These are phyloP conservation scores for Wickerhamomyces mucosus DNA, from an alignment of 805 yeast species.

Conservation along the genomic window DNA sequence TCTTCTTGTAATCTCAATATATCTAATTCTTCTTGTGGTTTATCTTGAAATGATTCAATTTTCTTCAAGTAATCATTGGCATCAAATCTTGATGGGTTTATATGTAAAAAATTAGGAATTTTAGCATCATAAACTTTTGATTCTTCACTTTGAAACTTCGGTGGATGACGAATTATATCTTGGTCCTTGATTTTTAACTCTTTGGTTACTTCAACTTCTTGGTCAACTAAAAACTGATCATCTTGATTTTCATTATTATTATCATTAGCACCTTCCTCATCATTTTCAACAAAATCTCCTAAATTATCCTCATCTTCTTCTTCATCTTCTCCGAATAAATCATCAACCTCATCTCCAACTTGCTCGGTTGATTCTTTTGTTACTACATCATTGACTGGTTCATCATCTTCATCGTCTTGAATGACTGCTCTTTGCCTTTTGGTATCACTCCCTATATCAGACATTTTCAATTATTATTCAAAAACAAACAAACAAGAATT, in stretches of 20 bases:
- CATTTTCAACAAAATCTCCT: conserved; percentile 6
- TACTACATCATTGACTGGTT: conserved; percentile 2
- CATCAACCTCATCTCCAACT: conserved; percentile 23
- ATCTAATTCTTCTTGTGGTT: conserved; percentile 39
- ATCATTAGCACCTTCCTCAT: conserved; percentile 14
- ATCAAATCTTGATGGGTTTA: conserved; percentile 84
- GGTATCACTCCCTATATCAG: background rate
- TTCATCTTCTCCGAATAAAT: conserved; percentile 27
- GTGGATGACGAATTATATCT: conserved; percentile 34
- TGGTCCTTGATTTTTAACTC: conserved; percentile 32
- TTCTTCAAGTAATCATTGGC: conserved; percentile 53
- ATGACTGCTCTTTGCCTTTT: conserved; percentile 11
- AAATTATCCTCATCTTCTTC: conserved; percentile 8
- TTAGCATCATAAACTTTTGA: conserved; percentile 39
- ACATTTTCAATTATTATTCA: background rate
- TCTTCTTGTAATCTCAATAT: conserved; percentile 62
- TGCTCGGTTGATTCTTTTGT: conserved; percentile 6
- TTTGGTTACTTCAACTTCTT: conserved; percentile 6
- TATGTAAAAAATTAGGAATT: conserved; percentile 73
- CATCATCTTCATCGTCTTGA: conserved; percentile 14
- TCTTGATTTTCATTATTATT: conserved; percentile 27
- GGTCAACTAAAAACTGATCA: conserved; percentile 14
- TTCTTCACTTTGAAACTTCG: conserved; percentile 25
- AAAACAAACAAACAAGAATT: background rate
- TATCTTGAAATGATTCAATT: conserved; percentile 31